These are phyloP conservation scores for Tricholoma bakamatsutake DNA, from an alignment of 768 basidiomycete species.

Conservation along the genomic window DNA sequence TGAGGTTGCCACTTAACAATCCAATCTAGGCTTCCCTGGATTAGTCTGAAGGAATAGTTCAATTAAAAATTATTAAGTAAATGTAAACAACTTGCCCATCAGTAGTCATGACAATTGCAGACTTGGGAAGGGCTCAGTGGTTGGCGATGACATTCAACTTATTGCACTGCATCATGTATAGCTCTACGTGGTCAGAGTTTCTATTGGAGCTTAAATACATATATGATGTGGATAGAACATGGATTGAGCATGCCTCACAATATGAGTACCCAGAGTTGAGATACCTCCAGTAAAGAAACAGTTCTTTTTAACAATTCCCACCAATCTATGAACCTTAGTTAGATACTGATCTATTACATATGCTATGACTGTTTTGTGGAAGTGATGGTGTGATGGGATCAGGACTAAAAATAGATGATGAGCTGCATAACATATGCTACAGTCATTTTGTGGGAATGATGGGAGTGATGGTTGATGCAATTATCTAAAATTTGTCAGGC, in stretches of 20 bases:
- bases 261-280: neutral
- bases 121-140: neutral
- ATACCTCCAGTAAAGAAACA: neutral
- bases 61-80: neutral
- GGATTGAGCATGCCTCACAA: neutral
- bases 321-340: neutral
- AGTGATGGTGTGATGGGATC: too few species aligned
- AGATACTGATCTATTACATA: too few species aligned
- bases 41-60: neutral
- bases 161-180: neutral
- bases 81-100: neutral
- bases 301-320: neutral
- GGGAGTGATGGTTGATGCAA: too few species aligned
- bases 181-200: neutral
- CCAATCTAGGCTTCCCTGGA: neutral
- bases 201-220: neutral
- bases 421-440: too few species aligned
- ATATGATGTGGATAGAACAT: neutral
- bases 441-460: too few species aligned
- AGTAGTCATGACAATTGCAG: neutral
- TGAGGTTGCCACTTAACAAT: neutral
- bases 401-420: too few species aligned
- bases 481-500: too few species aligned
- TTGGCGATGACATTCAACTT: neutral
- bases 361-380: too few species aligned